Percentiles rank a stretch among this genome's conserved stretches.
These are phyloP conservation scores for Gymnopilus junonius DNA, from an alignment of 768 basidiomycete species.

Conservation along the genomic window DNA sequence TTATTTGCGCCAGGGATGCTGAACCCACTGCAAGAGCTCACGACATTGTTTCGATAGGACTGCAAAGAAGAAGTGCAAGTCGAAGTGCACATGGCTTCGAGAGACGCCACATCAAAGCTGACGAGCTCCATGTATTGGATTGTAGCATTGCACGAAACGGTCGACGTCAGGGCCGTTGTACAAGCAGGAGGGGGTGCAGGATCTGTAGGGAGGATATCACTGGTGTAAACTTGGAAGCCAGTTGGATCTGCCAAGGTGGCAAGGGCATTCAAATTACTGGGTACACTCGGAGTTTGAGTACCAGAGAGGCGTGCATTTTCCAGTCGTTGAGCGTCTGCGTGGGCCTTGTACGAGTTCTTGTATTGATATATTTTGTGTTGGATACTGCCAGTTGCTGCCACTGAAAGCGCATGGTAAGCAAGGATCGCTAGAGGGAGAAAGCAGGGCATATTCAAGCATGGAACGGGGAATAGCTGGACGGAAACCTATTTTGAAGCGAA, in stretches of 20 bases:
- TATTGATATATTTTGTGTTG: conserved; percentile 3
- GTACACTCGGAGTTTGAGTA: not conserved
- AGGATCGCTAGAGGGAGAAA: not conserved
- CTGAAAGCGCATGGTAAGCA: not conserved
- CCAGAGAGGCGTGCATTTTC: conserved; percentile 1
- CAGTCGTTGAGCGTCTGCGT: not conserved
- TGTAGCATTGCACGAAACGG: conserved; percentile 1
- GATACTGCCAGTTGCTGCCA: not conserved
- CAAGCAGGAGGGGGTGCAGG: conserved; percentile 4
- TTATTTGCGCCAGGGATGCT: not conserved
- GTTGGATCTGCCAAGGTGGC: not conserved
- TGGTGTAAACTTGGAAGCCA: conserved; percentile 1
- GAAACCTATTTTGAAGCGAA: not conserved
- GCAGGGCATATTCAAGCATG: not conserved
- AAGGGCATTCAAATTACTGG: not conserved
- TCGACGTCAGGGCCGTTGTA: not conserved
- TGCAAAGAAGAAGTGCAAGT: not conserved
- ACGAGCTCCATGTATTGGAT: not conserved
- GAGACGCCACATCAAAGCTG: not conserved
- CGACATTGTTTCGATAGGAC: conserved; percentile 1
- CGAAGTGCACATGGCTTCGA: not conserved
- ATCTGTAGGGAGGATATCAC: conserved; percentile 1
- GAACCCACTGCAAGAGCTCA: not conserved
- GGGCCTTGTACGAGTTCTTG: conserved; percentile 2
- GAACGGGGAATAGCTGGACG: not conserved